Conservation (phyloP, 2,329 filamentous ascomycete genomes). For the Alternaria consortialis region DNA sequence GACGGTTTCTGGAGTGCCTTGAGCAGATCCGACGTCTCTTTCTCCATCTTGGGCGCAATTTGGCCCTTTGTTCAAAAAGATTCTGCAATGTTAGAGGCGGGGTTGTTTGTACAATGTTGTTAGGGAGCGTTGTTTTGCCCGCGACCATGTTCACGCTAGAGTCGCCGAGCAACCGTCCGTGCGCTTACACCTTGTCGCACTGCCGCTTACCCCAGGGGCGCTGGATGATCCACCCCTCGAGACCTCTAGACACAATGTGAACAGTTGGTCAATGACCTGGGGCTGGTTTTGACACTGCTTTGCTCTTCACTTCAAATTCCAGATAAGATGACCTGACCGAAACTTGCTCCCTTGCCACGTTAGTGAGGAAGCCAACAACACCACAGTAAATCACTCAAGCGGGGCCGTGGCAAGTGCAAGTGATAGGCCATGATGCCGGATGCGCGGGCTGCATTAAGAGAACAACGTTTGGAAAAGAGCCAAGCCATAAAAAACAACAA, state of each 20-base stretch:
- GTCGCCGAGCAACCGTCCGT: slow-evolving; percentile 26
- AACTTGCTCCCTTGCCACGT: slow-evolving; percentile 6
- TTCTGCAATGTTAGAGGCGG: slow-evolving; percentile 25
- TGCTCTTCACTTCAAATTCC: background rate
- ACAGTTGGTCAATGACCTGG: background rate
- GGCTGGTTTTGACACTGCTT: background rate
- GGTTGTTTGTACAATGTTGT: slow-evolving; percentile 22
- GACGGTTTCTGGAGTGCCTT: slow-evolving; percentile 67
- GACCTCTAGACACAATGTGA: slow-evolving; percentile 10
- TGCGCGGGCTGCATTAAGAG: background rate
- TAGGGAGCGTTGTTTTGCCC: slow-evolving; percentile 13
- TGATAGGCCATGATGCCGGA: background rate
- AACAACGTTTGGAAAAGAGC: background rate
- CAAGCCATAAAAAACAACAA: background rate
- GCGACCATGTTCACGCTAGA: slow-evolving; percentile 15
- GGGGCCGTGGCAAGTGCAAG: slow-evolving; percentile 4
- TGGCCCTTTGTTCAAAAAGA: slow-evolving; percentile 45
- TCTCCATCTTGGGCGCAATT: slow-evolving; percentile 57
- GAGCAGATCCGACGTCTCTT: slow-evolving; percentile 64
- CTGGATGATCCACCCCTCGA: slow-evolving; percentile 12
- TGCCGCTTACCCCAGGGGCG: slow-evolving; percentile 14
- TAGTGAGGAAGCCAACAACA: slow-evolving; percentile 6
- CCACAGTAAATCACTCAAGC: slow-evolving; percentile 8
- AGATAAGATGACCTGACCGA: background rate
- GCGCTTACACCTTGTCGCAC: slow-evolving; percentile 14